Evolutionary conservation across 352 stramenopile genomes (phyloP), one percentile per base, ranked within the genome.

Genomic region (Ophiocytium majus): DNA sequence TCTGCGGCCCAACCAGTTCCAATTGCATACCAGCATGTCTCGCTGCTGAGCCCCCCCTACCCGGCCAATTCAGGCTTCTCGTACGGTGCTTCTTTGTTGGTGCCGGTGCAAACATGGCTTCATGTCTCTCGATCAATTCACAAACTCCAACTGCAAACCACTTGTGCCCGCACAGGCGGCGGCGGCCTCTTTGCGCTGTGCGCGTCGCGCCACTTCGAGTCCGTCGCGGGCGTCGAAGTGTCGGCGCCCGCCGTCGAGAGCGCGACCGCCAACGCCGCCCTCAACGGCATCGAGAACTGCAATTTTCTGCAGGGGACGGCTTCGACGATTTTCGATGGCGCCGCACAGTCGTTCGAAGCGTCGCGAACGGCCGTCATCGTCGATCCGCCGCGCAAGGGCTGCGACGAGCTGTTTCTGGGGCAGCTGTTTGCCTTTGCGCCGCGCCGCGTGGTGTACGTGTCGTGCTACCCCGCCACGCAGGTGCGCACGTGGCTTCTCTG

Each of bases 391-490:
- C 75, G 93, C n/a, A 81, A 81, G 75, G 93, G 93, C 31, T 95
- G 92, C 82, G 93, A 92, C 10, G 88, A 92, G 83, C 87, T 92
- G 76, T 97, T 97, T 86, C 86, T 97, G 50, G 82, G 91, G 34
- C 93, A 96, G 86, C 84, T 97, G 34, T 91, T 94, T 82, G 85
- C 88, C 5, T 97, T 93, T 86, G 81, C 50, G 75, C 93, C 93
- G 19, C 82, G 88, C 36, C 86, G 92, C 36, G 89, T 96, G 74
- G 93, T 96, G 5, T 97, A 97, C 83, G 93, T 97, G 88, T 92
- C 89, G 75, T 97, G 93, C 86, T 91, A 95, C 78, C 92, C 93
- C 5, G 90, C 91, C 17, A 97, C 93, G 32, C 87, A 90, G 81
- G 86, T 92, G n/a, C 86, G 92, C n/a, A n/a, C n/a, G n/a, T n/a